A percentile compares a stretch with the other conserved stretches of the same genome.
Conservation (phyloP, 2,329 filamentous ascomycete genomes). For the Passalora sequoiae region DNA sequence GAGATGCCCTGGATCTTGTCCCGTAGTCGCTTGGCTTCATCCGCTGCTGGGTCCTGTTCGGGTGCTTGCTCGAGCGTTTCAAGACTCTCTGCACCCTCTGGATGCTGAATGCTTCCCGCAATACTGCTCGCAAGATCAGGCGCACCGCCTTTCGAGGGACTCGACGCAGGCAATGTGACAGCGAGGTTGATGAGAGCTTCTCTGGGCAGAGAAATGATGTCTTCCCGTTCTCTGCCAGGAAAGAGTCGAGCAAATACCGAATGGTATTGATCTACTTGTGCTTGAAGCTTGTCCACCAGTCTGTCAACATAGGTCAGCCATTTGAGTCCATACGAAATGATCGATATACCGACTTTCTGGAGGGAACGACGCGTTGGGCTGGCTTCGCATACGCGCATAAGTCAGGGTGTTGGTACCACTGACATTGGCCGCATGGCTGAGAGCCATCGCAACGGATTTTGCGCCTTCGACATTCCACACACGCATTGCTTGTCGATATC, state of each 20-base stretch:
- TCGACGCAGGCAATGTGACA: constrained; percentile 38
- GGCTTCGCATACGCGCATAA: constrained; percentile 78
- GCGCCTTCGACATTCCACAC: constrained; percentile 70
- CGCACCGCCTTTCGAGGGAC: constrained; percentile 30
- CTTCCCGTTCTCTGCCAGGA: constrained; percentile 39
- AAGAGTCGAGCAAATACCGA: constrained; percentile 41
- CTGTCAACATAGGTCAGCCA: constrained; percentile 2
- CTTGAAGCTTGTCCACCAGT: constrained; percentile 52
- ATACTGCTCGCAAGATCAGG: constrained; percentile 5
- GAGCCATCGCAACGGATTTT: constrained; percentile 82
- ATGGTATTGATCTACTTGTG: constrained; percentile 45
- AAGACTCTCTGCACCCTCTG: constrained; percentile 50
- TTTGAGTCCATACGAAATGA: neutral
- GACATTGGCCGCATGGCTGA: constrained; percentile 75
- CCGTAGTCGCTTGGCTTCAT: constrained; percentile 51
- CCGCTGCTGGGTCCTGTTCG: constrained; percentile 59
- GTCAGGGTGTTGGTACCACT: constrained; percentile 74
- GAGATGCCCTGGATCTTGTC: constrained; percentile 40
- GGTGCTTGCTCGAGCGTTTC: constrained; percentile 66
- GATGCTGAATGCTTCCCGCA: constrained; percentile 32
- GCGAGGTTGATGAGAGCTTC: constrained; percentile 45
- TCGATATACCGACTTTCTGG: constrained; percentile 59
- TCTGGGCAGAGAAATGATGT: constrained; percentile 37
- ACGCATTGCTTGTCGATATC: constrained; percentile 55
- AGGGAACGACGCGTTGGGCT: constrained; percentile 68